Evolutionary conservation across 192 early-diverging fungal genomes (phyloP).

Genomic region (Coemansia sp.): DNA sequence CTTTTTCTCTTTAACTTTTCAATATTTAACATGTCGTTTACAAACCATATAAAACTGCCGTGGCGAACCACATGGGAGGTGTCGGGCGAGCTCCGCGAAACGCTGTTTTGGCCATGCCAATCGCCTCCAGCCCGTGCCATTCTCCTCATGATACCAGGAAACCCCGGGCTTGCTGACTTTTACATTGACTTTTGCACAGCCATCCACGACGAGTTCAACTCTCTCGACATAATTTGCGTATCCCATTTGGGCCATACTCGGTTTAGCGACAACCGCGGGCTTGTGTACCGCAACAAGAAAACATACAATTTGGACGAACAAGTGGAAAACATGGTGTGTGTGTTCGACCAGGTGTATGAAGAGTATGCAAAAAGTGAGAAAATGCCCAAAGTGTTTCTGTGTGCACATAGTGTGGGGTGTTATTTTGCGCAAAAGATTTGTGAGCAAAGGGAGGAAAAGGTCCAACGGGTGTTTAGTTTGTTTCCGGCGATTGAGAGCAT

Average conservation of each 20-base stretch:
- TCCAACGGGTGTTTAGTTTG: constrained; percentile 65
- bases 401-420: constrained; percentile 36
- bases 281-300: constrained; percentile 14
- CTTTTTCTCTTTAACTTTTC: background rate
- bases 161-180: constrained; percentile 80
- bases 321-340: constrained; percentile 27
- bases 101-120: constrained; percentile 44
- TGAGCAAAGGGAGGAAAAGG: constrained; percentile 60
- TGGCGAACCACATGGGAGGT: constrained; percentile 37
- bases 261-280: constrained; percentile 38
- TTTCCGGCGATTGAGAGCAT: constrained; percentile 84
- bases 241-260: constrained; percentile 49
- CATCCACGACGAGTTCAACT: constrained; percentile 53
- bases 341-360: constrained; percentile 39
- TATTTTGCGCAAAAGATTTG: constrained; percentile 57
- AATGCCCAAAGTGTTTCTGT: constrained; percentile 23
- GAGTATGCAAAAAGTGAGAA: constrained; percentile 7
- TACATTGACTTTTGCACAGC: constrained; percentile 71
- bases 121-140: constrained; percentile 28
- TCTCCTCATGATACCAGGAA: constrained; percentile 65
- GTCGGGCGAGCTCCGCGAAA: constrained; percentile 36
- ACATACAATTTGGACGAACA: constrained; percentile 33
- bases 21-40: constrained; percentile 31
- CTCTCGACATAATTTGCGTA: constrained; percentile 64
- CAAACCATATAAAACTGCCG: constrained; percentile 25